Conservation (phyloP, 164 flowering plant species). For the Malania oleifera region DNA sequence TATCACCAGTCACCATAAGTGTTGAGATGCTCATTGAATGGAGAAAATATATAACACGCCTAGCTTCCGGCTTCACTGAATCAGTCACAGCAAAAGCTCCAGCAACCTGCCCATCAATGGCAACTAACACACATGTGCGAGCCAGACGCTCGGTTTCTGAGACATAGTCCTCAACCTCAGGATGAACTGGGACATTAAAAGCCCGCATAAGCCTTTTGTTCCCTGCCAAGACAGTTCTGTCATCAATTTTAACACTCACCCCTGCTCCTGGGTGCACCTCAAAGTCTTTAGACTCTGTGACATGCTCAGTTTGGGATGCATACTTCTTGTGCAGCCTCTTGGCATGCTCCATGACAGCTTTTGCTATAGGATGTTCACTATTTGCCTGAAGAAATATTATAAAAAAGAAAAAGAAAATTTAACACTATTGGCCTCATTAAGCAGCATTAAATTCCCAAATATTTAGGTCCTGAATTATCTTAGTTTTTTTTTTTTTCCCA, state of each 20-base stretch:
- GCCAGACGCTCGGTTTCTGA: constrained; percentile 66
- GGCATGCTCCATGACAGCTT: constrained; percentile 72
- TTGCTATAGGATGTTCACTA: constrained; percentile 95
- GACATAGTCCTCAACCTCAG: constrained; percentile 54
- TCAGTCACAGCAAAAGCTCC: constrained; percentile 87
- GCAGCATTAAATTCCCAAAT: background rate
- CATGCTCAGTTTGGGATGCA: constrained; percentile 32
- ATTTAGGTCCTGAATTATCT: background rate
- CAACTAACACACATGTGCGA: constrained; percentile 75
- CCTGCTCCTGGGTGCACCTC: constrained; percentile 91
- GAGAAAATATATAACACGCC: constrained; percentile 62
- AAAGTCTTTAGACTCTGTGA: constrained; percentile 57
- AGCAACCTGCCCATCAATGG: constrained; percentile 60
- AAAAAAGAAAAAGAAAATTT: background rate
- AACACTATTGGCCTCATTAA: background rate
- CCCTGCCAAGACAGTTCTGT: constrained; percentile 62
- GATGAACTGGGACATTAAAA: constrained; percentile 37
- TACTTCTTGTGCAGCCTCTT: constrained; percentile 49
- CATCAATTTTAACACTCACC: constrained; percentile 64
- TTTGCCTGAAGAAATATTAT: constrained; percentile 47
- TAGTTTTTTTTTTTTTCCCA: too few relatives aligned
- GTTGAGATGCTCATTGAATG: constrained; percentile 65
- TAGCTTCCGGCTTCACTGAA: constrained; percentile 90
- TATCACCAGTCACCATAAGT: constrained; percentile 95
- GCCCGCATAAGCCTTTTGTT: constrained; percentile 75